phyloP scores from a whole-genome alignment of 306 rosid species.

The Quercus variabilis region DNA sequence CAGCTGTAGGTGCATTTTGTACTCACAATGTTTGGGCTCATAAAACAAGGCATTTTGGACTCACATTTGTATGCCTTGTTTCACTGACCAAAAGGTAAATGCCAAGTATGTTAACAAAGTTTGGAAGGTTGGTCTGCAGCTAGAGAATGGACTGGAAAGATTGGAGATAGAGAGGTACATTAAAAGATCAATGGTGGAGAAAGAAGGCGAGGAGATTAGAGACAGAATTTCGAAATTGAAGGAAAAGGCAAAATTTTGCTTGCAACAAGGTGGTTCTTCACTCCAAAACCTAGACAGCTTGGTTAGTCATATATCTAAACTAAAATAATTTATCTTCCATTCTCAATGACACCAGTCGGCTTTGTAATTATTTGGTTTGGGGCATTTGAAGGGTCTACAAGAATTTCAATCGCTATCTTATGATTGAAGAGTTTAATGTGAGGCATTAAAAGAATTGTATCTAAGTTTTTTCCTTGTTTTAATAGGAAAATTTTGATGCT shows the following conservation, averaged over 20 bases:
- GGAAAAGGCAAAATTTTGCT: conserved; percentile 28
- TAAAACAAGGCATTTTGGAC: conserved; percentile 78
- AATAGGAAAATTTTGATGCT: too few species aligned
- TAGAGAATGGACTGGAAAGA: conserved; percentile 37
- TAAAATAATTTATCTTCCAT: not conserved
- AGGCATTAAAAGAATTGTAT: too few species aligned
- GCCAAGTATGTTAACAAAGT: conserved; percentile 48
- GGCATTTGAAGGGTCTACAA: not conserved
- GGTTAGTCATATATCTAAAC: conserved; percentile 6
- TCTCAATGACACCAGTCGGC: not conserved
- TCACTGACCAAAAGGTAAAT: conserved; percentile 52
- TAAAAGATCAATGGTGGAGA: conserved; percentile 28
- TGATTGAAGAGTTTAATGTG: too few species aligned
- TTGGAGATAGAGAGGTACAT: conserved; percentile 43
- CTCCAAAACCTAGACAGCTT: conserved; percentile 6
- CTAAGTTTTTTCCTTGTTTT: too few species aligned
- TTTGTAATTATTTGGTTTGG: not conserved
- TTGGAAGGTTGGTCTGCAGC: conserved; percentile 49
- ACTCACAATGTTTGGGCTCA: too few species aligned
- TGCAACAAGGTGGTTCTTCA: conserved; percentile 21
- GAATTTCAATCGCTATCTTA: not conserved
- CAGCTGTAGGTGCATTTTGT: conserved; percentile 55
- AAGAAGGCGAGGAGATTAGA: conserved; percentile 46
- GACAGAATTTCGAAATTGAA: conserved; percentile 36
- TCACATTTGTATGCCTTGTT: conserved; percentile 46